Evolutionary conservation across 805 yeast genomes (phyloP), one percentile per base, ranked within the genome.

Genomic region (Wickerhamomyces bovis): DNA sequence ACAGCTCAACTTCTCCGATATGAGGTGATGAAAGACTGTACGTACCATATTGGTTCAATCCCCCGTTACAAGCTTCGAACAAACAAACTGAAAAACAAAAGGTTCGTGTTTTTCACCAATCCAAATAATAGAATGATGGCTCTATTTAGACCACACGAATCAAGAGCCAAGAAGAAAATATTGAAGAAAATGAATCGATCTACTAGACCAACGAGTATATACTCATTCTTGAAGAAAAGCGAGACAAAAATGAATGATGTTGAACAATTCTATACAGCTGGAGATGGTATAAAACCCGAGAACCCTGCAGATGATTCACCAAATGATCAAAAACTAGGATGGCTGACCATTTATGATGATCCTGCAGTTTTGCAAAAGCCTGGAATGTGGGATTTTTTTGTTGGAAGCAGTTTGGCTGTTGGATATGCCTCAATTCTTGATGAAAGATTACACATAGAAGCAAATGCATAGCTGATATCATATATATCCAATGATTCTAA

Each of bases 311-410:
- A 81, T 59, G 87, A 81, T 59, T 67, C 75, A 4, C 85, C 86
- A 0, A 78, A 76, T 57, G 79, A 76, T 42, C 71, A 67, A 46
- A 81, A 80, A 54, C 52, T 80, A 30, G 87, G 87, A 0, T 82
- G 87, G 87, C 61, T 81, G 3, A 80, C 86, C 0, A 65, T 81
- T 2, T 80, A 74, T 53, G 83, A 81, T 21, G 76, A 76, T 39
- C 20, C 7, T n/a, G n/a, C n/a, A 0, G 49, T 47, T 7, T 25
- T 65, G 6, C 61, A 67, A 51, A 60, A 50, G 20, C 49, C 60
- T 2, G 82, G 82, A 0, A 70, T 71, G 65, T 80, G 80, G 73
- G 83, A 80, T 51, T 51, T 72, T 42, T 76, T 73, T 1, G 50
- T 81, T 21, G 83, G 83, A 0, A 54, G 76, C 53, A 73, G 79